Conservation (phyloP, 2,329 filamentous ascomycete species). For the Sphaerulina musiva region DNA sequence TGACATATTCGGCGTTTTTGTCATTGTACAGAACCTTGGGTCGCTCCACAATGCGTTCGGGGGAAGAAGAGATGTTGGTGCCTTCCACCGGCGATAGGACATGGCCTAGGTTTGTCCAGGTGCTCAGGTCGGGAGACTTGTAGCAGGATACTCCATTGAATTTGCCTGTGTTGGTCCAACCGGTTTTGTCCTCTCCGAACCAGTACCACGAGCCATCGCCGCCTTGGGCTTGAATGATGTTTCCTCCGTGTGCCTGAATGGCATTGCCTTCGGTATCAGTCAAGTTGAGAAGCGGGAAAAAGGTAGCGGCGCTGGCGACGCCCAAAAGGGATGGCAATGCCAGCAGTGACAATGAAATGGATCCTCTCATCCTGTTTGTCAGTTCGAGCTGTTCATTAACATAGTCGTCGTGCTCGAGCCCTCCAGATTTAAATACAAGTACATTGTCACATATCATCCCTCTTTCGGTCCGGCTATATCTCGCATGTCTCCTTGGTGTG, state of each 20-base stretch:
- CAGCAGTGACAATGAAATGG: not conserved
- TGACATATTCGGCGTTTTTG: constrained; percentile 57
- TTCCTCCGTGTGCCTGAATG: constrained; percentile 61
- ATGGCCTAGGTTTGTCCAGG: constrained; percentile 57
- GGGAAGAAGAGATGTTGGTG: constrained; percentile 32
- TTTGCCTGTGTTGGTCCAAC: constrained; percentile 41
- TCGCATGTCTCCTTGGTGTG: not conserved
- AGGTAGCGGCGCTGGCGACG: constrained; percentile 17
- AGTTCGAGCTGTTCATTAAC: not conserved
- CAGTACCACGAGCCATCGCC: constrained; percentile 54
- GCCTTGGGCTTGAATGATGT: constrained; percentile 50
- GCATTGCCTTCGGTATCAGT: constrained; percentile 43
- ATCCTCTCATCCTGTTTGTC: not conserved
- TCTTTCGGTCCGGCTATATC: not conserved
- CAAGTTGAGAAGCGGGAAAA: constrained; percentile 26
- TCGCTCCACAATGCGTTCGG: constrained; percentile 54
- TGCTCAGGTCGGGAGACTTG: constrained; percentile 54
- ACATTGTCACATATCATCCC: not conserved
- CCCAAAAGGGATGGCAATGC: constrained; percentile 4
- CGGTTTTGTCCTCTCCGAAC: constrained; percentile 63
- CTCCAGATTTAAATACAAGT: not conserved
- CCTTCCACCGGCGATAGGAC: constrained; percentile 48
- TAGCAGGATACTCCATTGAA: constrained; percentile 66
- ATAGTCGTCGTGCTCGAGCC: not conserved
- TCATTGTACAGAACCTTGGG: constrained; percentile 65